phyloP scores from a whole-genome alignment of 805 yeast species.

The Pichia rugopelliculosa region DNA sequence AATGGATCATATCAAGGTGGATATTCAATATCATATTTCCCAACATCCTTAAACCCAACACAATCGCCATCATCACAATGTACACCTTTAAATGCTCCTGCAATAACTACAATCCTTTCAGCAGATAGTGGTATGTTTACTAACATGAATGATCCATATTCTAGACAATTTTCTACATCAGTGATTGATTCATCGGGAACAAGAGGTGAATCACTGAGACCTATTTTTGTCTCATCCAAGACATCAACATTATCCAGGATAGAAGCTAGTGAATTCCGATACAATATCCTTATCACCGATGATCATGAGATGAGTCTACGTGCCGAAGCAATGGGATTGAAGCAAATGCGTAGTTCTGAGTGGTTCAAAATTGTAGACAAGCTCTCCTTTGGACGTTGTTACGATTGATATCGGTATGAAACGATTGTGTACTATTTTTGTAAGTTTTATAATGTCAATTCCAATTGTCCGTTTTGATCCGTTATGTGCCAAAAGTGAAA shows the following conservation, averaged over 20 bases:
- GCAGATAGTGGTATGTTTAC: neutral
- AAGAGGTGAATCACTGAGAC: constrained; percentile 9
- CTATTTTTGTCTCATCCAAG: constrained; percentile 8
- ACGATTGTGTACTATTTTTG: neutral
- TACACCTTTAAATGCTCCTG: neutral
- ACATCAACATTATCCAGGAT: constrained; percentile 19
- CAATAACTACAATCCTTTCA: neutral
- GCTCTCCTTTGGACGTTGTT: constrained; percentile 42
- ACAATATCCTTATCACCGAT: constrained; percentile 63
- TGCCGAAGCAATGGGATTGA: constrained; percentile 49
- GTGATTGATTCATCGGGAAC: neutral
- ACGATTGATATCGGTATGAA: constrained; percentile 30
- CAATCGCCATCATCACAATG: neutral
- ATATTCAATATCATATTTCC: constrained; percentile 2
- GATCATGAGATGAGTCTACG: constrained; percentile 66
- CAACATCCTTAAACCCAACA: neutral
- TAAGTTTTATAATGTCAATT: neutral
- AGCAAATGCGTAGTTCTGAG: constrained; percentile 44
- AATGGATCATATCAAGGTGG: constrained; percentile 13
- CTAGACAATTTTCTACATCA: neutral
- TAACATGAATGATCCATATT: neutral
- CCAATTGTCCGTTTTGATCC: neutral
- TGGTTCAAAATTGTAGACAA: constrained; percentile 54
- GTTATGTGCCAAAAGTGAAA: no score
- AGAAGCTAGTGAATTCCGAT: constrained; percentile 41